Conservation (phyloP, 2,329 filamentous ascomycete genomes). For the Blastomyces silverae region DNA sequence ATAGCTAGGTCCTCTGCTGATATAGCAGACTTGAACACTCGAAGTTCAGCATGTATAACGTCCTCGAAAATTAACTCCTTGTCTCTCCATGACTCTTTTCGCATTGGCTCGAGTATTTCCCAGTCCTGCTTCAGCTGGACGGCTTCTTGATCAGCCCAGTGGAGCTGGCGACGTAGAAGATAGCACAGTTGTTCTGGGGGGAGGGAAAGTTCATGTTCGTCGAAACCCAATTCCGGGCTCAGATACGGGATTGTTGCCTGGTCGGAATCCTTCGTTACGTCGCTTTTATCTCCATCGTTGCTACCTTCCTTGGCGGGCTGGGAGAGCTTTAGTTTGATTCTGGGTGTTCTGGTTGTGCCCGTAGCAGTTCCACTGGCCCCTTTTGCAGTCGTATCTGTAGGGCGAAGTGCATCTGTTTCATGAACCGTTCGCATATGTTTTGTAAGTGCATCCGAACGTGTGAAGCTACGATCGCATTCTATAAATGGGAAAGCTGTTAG, state of each 20-base stretch:
- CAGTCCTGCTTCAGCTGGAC: conserved; percentile 36
- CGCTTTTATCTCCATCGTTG: conserved; percentile 22
- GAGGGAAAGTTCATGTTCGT: conserved; percentile 40
- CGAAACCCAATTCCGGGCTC: conserved; percentile 38
- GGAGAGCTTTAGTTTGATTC: conserved; percentile 40
- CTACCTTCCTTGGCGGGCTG: conserved; percentile 31
- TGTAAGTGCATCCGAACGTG: conserved; percentile 85
- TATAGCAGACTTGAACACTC: conserved; percentile 29
- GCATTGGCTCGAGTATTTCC: conserved; percentile 33
- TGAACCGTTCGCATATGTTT: conserved; percentile 99
- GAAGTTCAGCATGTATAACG: conserved; percentile 38
- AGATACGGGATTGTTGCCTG: conserved; percentile 33
- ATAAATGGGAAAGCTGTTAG: conserved; percentile 5
- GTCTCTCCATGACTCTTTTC: conserved; percentile 37
- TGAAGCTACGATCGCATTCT: conserved; percentile 98
- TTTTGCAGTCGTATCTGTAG: conserved; percentile 46
- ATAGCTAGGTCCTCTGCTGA: conserved; percentile 17
- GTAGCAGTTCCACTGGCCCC: conserved; percentile 26
- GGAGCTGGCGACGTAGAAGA: conserved; percentile 42
- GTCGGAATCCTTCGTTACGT: conserved; percentile 32
- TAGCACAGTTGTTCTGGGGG: conserved; percentile 40
- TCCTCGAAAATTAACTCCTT: conserved; percentile 42
- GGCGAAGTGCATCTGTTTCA: conserved; percentile 88
- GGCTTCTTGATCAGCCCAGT: conserved; percentile 44
- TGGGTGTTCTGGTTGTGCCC: conserved; percentile 33